These are phyloP conservation scores for Colletotrichum australisinense DNA, from an alignment of 2,329 filamentous ascomycete species.

Conservation along the genomic window DNA sequence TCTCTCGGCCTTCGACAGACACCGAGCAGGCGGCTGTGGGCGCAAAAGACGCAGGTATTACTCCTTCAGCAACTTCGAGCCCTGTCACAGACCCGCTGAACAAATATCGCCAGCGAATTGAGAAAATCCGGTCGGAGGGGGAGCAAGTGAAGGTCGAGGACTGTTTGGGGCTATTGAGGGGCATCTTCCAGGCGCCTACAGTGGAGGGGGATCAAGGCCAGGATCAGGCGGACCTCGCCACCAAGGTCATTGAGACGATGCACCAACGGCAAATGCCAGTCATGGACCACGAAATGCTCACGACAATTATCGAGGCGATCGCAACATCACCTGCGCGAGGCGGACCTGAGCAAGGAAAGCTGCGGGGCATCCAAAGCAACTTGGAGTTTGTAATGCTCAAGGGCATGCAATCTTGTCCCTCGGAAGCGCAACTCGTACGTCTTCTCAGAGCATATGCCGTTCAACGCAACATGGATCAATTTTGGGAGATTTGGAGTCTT, in stretches of 20 bases:
- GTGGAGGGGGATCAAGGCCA: constrained; percentile 38
- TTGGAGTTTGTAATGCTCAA: constrained; percentile 58
- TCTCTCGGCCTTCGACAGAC: constrained; percentile 38
- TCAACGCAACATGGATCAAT: constrained; percentile 62
- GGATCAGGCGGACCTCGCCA: constrained; percentile 51
- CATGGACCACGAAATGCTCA: constrained; percentile 59
- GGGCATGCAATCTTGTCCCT: constrained; percentile 50
- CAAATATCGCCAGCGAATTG: constrained; percentile 42
- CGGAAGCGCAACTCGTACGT: constrained; percentile 49
- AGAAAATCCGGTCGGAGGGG: constrained; percentile 53
- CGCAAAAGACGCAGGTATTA: constrained; percentile 1
- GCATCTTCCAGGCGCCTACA: constrained; percentile 47
- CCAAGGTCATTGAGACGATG: constrained; percentile 57
- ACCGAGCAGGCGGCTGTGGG: not conserved
- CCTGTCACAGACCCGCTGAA: constrained; percentile 16
- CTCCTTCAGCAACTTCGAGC: not conserved
- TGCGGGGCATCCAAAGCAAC: constrained; percentile 54
- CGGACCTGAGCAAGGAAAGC: constrained; percentile 36
- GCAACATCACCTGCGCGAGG: constrained; percentile 46
- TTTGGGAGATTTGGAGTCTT: constrained; percentile 71
- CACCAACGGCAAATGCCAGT: constrained; percentile 57
- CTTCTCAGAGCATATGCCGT: constrained; percentile 60
- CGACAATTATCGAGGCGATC: constrained; percentile 56
- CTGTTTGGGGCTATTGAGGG: constrained; percentile 51
- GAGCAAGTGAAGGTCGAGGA: constrained; percentile 48